Evolutionary conservation across 768 basidiomycete genomes (phyloP), one percentile per base, ranked within the genome.

Genomic region (Amylocystis lapponica): DNA sequence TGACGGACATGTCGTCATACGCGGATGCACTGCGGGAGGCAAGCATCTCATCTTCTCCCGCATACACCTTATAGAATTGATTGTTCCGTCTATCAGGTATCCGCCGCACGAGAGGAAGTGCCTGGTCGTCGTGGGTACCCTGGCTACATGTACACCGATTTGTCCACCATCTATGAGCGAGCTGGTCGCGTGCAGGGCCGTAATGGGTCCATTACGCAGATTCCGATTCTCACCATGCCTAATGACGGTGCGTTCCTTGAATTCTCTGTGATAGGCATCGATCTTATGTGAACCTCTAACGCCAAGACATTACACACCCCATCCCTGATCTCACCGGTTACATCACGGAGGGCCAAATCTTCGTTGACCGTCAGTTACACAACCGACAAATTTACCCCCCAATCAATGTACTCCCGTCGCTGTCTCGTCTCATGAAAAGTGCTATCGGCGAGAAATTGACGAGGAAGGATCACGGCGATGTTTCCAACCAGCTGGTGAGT

Each of bases 291-390:
- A n/a, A n/a, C n/a, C n/a, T n/a, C n/a, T n/a, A n/a, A n/a, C n/a
- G n/a, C 23, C 22, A 49, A 97, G 95, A 98, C 74, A 99, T 99
- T 66, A 98, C 96, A n/a, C 96, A 99, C 68, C 96, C 96, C 47
- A 97, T 99, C 67, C 95, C 95, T 60, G 95, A 97, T 79, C 74
- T 98, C 65, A 98, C 95, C 51, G 96, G 96, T 41, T 99, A 98
- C 68, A 99, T 99, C 65, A 94, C 94, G 39, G 95, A 98, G 74
- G 96, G 96, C 39, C 96, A 99, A 70, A 96, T 99, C 69, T 95
- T 85, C 65, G 88, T 99, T 59, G 96, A 99, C 73, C 85, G 96
- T 51, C 91, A 96, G 65, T 71, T 99, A 63, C 75, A 96, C 76
- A 97, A 99, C 72, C 75, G 86, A 57, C 91, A 93, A 66, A 94